Evolutionary conservation across 2,329 filamentous ascomycete species (phyloP), one percentile per base, ranked within the genome.

Genomic region (Ascochyta rabiei): DNA sequence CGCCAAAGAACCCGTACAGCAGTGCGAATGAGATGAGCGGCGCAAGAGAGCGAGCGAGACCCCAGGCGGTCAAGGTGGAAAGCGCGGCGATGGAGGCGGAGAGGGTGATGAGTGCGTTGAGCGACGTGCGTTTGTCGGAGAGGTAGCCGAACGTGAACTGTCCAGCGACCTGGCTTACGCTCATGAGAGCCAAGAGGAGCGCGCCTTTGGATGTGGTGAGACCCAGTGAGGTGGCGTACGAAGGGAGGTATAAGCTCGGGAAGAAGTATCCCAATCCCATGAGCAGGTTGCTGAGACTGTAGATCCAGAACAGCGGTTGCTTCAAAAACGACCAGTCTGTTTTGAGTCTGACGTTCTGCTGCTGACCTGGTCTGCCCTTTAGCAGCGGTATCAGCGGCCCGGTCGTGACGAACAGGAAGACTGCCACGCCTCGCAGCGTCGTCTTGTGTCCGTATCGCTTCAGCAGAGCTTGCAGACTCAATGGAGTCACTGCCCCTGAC

Each of bases 401-500:
- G 53, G 63, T 69, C 7, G 71, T 37, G 2, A 73, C 42, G n/a
- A 66, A 56, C 24, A 75, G 55, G 1, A 64, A 55, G 23, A 76
- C 53, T 5, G 75, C 75, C 53, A 78, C 74, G 3, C 73, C 70
- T 15, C 75, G 61, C n/a, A 78, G 60, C 3, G 79, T 77, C 4
- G 71, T 76, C 5, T 63, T 66, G 54, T 72, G 77, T 24, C 78
- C 77, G 48, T 71, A 77, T 13, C 46, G 60, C 12, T 61, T 53
- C 4, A 80, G 52, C 13, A 79, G 54, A 12, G 65, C 68, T 42
- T 77, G 69, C 13, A 80, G 56, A 8, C 73, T 55, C 10, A 81
- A 58, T 0, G 79, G 79, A 53, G 80, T 73, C 2, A 77, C 67
- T 2, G 75, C 70, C 1, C 80, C 79, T 0, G 74, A 74, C 4